Conservation (phyloP, 2,329 filamentous ascomycete genomes). For the Trichoderma lentiforme region DNA sequence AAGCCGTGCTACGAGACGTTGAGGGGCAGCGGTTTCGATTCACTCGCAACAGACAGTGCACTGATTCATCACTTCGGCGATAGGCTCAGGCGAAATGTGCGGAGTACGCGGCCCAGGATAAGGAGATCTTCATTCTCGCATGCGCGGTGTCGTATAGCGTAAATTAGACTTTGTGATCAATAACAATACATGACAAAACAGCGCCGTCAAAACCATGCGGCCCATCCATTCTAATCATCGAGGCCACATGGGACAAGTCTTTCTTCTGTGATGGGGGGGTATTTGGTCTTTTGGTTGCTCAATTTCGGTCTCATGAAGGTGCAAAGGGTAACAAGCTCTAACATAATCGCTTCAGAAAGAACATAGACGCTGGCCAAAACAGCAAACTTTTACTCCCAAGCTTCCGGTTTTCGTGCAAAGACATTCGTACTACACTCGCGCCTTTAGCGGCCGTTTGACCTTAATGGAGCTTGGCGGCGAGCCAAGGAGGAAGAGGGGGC, state of each 20-base stretch:
- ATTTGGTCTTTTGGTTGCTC: not conserved
- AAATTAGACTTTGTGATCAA: not conserved
- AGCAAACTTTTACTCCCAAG: not conserved
- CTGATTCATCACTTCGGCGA: not conserved
- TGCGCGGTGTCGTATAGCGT: not conserved
- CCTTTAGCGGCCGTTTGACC: not conserved
- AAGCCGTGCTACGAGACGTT: not conserved
- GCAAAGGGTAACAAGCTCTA: not conserved
- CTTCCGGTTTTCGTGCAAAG: slow-evolving; percentile 17
- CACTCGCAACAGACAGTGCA: not conserved
- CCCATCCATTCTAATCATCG: not conserved
- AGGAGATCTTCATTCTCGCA: not conserved
- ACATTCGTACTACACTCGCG: slow-evolving; percentile 17
- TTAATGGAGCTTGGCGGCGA: not conserved
- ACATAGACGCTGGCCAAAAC: not conserved
- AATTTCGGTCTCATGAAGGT: not conserved
- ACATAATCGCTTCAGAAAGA: not conserved
- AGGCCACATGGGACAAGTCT: not conserved
- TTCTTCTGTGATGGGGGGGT: not conserved
- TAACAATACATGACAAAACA: not conserved
- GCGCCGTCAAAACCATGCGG: not conserved
- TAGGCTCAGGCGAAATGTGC: not conserved
- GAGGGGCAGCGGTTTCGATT: not conserved
- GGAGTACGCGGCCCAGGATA: not conserved
- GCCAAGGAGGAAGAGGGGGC: not conserved